Conservation (phyloP, 2,329 filamentous ascomycete species). For the Coleophoma eucalyptorum region DNA sequence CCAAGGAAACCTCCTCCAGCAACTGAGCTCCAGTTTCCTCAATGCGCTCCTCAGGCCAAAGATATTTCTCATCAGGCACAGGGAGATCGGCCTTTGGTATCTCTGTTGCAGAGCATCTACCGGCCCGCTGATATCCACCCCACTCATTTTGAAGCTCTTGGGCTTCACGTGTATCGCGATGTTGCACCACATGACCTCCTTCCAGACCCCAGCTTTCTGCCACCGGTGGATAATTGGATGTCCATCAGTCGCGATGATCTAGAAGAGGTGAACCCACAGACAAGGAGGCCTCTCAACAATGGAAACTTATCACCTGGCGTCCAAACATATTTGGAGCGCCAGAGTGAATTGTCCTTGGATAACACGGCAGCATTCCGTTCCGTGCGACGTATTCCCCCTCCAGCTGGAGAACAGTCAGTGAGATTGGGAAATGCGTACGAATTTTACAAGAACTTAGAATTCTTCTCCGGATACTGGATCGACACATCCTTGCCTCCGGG, state of each 20-base stretch:
- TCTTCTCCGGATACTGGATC: slow-evolving; percentile 57
- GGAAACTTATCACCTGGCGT: slow-evolving; percentile 53
- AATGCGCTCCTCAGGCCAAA: slow-evolving; percentile 29
- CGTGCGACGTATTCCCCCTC: slow-evolving; percentile 52
- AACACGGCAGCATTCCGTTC: slow-evolving; percentile 60
- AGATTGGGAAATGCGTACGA: slow-evolving; percentile 62
- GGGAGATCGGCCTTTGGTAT: slow-evolving; percentile 37
- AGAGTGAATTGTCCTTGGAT: slow-evolving; percentile 48
- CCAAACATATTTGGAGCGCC: slow-evolving; percentile 54
- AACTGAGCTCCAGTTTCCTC: slow-evolving; percentile 21
- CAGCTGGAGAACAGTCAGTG: slow-evolving; percentile 47
- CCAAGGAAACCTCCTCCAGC: slow-evolving; percentile 19
- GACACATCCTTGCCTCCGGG: slow-evolving; percentile 44
- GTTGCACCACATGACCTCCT: slow-evolving; percentile 45
- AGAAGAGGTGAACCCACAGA: slow-evolving; percentile 40
- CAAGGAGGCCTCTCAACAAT: slow-evolving; percentile 45
- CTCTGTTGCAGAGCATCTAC: slow-evolving; percentile 49
- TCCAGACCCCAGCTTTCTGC: slow-evolving; percentile 49
- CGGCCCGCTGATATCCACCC: slow-evolving; percentile 46
- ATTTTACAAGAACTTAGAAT: slow-evolving; percentile 60
- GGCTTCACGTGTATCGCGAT: slow-evolving; percentile 50
- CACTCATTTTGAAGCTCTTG: slow-evolving; percentile 52
- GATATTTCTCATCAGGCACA: slow-evolving; percentile 26
- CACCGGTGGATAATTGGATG: slow-evolving; percentile 48
- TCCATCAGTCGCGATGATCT: slow-evolving; percentile 17